Evolutionary conservation across 495 filamentous ascomycete species (phyloP).

Genomic region (Melanomma pulvis-pyrius): DNA sequence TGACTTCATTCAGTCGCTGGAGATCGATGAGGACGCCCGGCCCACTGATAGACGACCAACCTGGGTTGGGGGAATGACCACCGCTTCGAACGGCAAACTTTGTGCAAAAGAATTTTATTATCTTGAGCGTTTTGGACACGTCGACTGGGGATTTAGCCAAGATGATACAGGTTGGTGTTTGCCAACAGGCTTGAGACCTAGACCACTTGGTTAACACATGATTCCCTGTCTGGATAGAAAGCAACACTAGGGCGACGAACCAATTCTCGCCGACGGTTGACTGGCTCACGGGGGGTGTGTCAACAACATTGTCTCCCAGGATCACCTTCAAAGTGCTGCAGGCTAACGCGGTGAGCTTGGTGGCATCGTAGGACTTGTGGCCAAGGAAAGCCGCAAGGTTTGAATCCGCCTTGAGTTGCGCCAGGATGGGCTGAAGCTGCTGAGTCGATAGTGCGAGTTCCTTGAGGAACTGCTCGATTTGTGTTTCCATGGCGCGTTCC

Average conservation of each 20-base stretch:
- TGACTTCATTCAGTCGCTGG: conserved; percentile 17
- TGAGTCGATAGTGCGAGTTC: too few species aligned
- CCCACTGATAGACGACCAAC: conserved; percentile 45
- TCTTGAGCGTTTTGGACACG: conserved; percentile 36
- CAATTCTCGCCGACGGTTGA: not conserved
- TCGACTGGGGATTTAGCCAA: not conserved
- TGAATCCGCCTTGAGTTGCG: too few species aligned
- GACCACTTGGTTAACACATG: not conserved
- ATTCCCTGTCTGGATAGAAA: not conserved
- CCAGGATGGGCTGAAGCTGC: too few species aligned
- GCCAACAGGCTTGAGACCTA: conserved; percentile 30
- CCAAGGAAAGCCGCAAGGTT: too few species aligned
- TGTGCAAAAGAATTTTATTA: conserved; percentile 34
- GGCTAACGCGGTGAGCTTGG: not conserved
- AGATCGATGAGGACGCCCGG: conserved; percentile 54
- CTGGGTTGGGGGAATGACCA: conserved; percentile 53
- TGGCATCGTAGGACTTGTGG: too few species aligned
- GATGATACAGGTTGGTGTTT: conserved; percentile 15
- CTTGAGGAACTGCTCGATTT: too few species aligned
- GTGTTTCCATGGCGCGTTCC: too few species aligned
- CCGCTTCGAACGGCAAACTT: conserved; percentile 54
- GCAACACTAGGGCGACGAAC: not conserved
- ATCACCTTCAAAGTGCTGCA: not conserved
- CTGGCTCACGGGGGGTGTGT: not conserved
- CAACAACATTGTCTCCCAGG: not conserved